Conservation (phyloP, 805 yeast genomes). For the Spathaspora girioi region DNA sequence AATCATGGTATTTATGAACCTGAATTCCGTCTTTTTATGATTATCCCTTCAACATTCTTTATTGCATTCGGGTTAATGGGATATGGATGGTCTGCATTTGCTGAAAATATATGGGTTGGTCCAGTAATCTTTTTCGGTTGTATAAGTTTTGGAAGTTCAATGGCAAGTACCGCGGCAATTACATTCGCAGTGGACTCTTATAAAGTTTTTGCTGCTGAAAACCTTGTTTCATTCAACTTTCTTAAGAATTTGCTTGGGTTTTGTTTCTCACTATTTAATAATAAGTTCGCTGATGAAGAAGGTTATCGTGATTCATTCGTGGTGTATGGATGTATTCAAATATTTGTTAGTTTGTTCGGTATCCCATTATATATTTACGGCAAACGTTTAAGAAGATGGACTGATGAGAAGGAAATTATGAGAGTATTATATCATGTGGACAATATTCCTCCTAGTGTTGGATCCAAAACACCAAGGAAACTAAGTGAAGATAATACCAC, state of each 20-base stretch:
- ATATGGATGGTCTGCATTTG: conserved; percentile 56
- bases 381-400: conserved; percentile 47
- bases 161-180: conserved; percentile 60
- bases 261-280: conserved; percentile 54
- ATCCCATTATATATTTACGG: conserved; percentile 55
- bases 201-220: conserved; percentile 54
- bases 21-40: conserved; percentile 54
- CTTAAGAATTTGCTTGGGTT: conserved; percentile 54
- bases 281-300: conserved; percentile 34
- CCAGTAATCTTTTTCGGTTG: conserved; percentile 56
- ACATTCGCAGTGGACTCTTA: conserved; percentile 58
- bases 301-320: conserved; percentile 48
- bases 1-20: conserved; percentile 61
- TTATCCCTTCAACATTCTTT: conserved; percentile 43
- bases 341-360: conserved; percentile 44
- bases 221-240: conserved; percentile 54
- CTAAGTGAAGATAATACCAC: not conserved
- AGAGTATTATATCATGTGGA: conserved; percentile 27
- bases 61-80: conserved; percentile 55
- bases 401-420: conserved; percentile 45
- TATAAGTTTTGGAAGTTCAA: conserved; percentile 56
- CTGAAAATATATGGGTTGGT: conserved; percentile 49
- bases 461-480: not conserved
- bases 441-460: conserved; percentile 5
- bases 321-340: conserved; percentile 50